A percentile compares a stretch with the other conserved stretches of the same genome.
phyloP scores from a whole-genome alignment of 306 rosid species.

The Sechiopsis laciniata region DNA sequence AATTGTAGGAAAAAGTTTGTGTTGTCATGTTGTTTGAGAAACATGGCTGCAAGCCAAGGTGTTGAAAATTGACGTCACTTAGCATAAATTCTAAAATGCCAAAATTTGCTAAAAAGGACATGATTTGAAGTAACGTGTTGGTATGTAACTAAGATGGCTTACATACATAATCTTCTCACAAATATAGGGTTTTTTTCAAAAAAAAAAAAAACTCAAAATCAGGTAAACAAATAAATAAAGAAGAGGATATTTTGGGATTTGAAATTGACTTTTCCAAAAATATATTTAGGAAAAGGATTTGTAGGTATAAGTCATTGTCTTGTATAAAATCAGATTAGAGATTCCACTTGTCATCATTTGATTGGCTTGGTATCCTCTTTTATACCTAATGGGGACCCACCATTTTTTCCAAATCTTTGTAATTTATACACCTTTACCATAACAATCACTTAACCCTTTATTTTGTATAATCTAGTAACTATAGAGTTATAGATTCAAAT shows the following conservation, averaged over 20 bases:
- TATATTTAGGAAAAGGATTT: not conserved
- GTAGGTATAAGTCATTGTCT: constrained; percentile 2
- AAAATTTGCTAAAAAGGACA: not conserved
- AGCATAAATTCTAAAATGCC: constrained; percentile 16
- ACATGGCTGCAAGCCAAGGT: not conserved
- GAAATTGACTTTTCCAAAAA: constrained; percentile 1
- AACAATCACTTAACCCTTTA: too few relatives aligned
- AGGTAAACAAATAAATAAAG: not conserved
- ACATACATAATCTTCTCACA: constrained; percentile 16
- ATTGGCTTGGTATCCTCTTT: not conserved
- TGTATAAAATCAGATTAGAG: not conserved
- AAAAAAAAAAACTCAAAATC: not conserved
- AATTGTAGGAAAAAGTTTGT: not conserved
- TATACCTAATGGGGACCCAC: not conserved
- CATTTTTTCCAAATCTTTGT: not conserved
- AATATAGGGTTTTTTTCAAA: not conserved
- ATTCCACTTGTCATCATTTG: not conserved
- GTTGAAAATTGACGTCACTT: not conserved
- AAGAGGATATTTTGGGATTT: not conserved
- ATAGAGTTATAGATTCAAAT: too few relatives aligned
- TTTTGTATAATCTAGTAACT: too few relatives aligned
- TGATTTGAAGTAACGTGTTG: constrained; percentile 23
- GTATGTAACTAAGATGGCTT: constrained; percentile 11
- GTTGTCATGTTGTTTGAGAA: not conserved
- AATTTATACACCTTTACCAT: not conserved